Evolutionary conservation across 257 asterid genomes (phyloP).

Genomic region (Lycium ferocissimum): DNA sequence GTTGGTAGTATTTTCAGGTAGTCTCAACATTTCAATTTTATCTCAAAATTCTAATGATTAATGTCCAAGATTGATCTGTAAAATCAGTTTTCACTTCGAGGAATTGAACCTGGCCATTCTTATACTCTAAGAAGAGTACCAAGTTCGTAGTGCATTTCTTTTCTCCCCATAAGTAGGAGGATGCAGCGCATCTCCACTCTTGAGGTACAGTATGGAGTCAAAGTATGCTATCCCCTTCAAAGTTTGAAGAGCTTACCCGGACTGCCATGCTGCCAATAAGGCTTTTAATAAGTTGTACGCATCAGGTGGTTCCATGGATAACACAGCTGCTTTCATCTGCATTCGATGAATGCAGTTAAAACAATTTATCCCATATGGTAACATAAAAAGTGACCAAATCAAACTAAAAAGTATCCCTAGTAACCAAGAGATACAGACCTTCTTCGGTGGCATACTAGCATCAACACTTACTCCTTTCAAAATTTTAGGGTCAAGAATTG

Average conservation of each 20-base stretch:
- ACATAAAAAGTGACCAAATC: background rate
- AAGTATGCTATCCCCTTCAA: background rate
- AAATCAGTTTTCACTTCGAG: background rate
- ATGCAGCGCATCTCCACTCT: constrained; percentile 13
- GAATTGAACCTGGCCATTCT: constrained; percentile 22
- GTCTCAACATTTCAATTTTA: background rate
- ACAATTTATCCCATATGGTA: constrained; percentile 20
- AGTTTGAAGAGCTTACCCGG: constrained; percentile 59
- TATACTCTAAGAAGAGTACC: background rate
- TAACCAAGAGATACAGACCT: constrained; percentile 51
- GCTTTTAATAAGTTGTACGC: constrained; percentile 63
- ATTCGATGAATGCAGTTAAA: constrained; percentile 10
- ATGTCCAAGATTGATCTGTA: background rate
- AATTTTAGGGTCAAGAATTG: constrained; percentile 48
- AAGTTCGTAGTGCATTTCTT: background rate
- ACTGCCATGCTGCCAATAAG: constrained; percentile 72
- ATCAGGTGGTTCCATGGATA: constrained; percentile 66
- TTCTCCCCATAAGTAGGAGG: background rate
- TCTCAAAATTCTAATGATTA: background rate
- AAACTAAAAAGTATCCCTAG: background rate
- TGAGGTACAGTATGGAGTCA: background rate
- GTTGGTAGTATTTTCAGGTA: background rate
- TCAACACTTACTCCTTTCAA: constrained; percentile 69
- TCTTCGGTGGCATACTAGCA: constrained; percentile 56
- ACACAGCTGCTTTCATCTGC: constrained; percentile 66